Evolutionary conservation across 176 grass and related monocot genomes (phyloP).

Genomic region (Calamus simplicifolius): DNA sequence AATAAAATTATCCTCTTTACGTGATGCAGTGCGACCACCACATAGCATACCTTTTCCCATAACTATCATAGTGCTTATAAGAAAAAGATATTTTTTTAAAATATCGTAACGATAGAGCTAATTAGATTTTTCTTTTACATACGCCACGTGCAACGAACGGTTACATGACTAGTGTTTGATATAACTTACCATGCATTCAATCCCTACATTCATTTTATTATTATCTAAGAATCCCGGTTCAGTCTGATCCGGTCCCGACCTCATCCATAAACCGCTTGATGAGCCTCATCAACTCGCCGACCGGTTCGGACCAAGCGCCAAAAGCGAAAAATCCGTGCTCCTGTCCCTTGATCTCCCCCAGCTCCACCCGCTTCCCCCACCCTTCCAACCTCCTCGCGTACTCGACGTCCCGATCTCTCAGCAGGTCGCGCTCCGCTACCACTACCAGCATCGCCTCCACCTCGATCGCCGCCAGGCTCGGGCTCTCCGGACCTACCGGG

Average conservation of each 20-base stretch:
- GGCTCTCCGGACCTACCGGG: background rate
- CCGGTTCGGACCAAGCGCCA: conserved; percentile 24
- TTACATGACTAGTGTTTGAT: too few species aligned
- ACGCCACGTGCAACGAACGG: too few species aligned
- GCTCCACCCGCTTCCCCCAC: conserved; percentile 27
- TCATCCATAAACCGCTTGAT: conserved; percentile 21
- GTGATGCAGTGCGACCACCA: too few species aligned
- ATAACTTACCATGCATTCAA: too few species aligned
- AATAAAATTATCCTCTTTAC: too few species aligned
- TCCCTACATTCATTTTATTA: too few species aligned
- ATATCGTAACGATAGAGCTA: too few species aligned
- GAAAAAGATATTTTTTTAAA: too few species aligned
- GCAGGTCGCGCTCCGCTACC: conserved; percentile 28
- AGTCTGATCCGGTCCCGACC: background rate
- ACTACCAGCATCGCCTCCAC: conserved; percentile 30
- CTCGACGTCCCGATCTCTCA: conserved; percentile 31
- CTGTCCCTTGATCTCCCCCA: conserved; percentile 26
- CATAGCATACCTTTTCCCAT: too few species aligned
- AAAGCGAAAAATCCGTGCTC: conserved; percentile 39
- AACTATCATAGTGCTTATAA: too few species aligned
- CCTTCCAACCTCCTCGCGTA: conserved; percentile 30
- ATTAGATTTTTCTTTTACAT: too few species aligned
- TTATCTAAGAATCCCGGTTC: too few species aligned
- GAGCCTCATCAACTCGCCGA: conserved; percentile 6
- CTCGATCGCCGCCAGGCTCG: conserved; percentile 14